Base-by-base conservation (phyloP, 306 rosid genomes). In the Prosopis cineraria region DNA sequence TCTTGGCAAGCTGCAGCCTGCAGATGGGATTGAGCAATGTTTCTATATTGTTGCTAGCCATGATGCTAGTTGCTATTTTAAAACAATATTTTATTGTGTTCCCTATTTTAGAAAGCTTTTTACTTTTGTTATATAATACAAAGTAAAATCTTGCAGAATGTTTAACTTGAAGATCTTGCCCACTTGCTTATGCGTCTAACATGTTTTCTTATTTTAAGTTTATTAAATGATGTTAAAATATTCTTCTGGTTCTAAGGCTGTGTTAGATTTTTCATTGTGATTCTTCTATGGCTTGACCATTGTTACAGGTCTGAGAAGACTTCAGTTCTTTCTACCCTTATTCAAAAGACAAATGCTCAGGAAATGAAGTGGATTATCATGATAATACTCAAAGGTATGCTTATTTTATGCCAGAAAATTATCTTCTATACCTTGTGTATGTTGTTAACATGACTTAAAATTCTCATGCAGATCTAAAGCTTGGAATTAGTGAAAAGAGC, bases 351-450 rank as follows among this genome's bases (percentile, higher is more conserved):
- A 72, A 92, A 92, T 83, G 97, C 98, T 50, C 93, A 88, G 77
- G 97, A 94, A 85, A 92, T 94, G 98, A 94, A 94, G 88, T 94
- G 98, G 98, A 92, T 92, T 71, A 85, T 94, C 86, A 92, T 92
- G 98, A 92, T 94, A 77, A 90, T 92, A 74, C 89, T 94, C 63
- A 94, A 94, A 90, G 98, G 98, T 91, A 25, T 41, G 53, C 73
- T 40, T 71, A 67, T 68, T 70, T 72, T 84, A 73, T 40, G 41
- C 43, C 33, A 7, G 55, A 16, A 62, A 48, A 66, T 74, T 73
- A 50, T 30, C 73, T 68, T 80, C 31, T 70, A 74, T 65, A 31
- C 53, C 70, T 76, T 40, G 12, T 73, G 13, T 48, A 41, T 41
- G 72, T 19, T 77, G 78, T 44, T 39, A 50, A 29, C 58, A 3